These are phyloP conservation scores for Ophioceras dolichostomum DNA, from an alignment of 2,329 filamentous ascomycete genomes.

Conservation along the genomic window DNA sequence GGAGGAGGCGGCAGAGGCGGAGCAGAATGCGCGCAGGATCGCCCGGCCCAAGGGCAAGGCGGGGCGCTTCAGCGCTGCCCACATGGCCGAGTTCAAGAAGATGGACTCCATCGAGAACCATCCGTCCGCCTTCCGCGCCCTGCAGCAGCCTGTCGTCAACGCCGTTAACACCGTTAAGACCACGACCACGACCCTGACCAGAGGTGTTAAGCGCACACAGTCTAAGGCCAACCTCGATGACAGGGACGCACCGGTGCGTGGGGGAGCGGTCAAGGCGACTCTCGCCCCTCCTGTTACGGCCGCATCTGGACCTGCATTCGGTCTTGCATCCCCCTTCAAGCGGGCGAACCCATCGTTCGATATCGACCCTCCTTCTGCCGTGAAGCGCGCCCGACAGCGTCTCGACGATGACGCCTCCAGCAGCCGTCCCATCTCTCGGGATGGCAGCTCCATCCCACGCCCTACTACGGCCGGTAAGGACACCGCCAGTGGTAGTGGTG, in stretches of 20 bases:
- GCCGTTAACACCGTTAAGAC: not conserved
- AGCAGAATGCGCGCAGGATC: conserved; percentile 51
- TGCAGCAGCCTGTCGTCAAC: conserved; percentile 13
- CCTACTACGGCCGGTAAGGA: conserved; percentile 32
- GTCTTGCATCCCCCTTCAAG: conserved; percentile 14
- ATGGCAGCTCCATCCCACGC: conserved; percentile 34
- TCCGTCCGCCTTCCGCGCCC: conserved; percentile 61
- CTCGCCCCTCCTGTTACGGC: not conserved
- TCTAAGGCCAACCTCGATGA: conserved; percentile 54
- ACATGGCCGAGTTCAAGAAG: conserved; percentile 86
- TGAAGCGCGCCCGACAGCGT: conserved; percentile 61
- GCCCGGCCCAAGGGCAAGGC: conserved; percentile 69
- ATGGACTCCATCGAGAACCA: conserved; percentile 94
- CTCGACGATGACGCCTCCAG: conserved; percentile 58
- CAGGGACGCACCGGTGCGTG: conserved; percentile 30
- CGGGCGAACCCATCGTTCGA: conserved; percentile 14
- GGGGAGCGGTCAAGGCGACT: conserved; percentile 15
- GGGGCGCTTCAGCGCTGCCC: conserved; percentile 69
- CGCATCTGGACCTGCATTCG: conserved; percentile 5
- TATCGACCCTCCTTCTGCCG: conserved; percentile 26
- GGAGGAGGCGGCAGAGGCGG: conserved; percentile 30
- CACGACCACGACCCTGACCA: not conserved
- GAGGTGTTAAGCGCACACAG: conserved; percentile 37
- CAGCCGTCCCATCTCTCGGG: conserved; percentile 44
- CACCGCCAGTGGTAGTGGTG: no score